These are phyloP conservation scores for Quercus suber DNA, from an alignment of 306 rosid species.

Conservation along the genomic window DNA sequence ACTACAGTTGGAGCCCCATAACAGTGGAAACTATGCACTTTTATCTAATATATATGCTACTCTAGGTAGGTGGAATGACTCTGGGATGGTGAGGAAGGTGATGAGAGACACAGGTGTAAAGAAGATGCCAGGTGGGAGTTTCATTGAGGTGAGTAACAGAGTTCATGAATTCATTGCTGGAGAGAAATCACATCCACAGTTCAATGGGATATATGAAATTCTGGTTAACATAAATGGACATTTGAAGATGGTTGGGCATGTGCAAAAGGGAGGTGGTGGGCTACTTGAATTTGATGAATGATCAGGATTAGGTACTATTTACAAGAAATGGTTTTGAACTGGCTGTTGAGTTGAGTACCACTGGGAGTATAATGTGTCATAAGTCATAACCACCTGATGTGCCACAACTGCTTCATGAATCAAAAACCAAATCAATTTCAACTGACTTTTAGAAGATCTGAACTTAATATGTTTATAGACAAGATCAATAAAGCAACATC, in stretches of 20 bases:
- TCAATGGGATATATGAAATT: constrained; percentile 33
- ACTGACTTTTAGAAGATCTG: background rate
- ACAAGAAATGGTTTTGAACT: background rate
- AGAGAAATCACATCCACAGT: constrained; percentile 39
- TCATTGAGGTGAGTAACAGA: constrained; percentile 53
- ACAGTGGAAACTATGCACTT: constrained; percentile 56
- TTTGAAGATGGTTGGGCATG: constrained; percentile 25
- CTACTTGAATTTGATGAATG: constrained; percentile 24
- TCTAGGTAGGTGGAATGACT: constrained; percentile 61
- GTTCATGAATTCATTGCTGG: constrained; percentile 69
- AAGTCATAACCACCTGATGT: background rate
- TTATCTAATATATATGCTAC: constrained; percentile 58
- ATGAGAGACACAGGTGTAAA: constrained; percentile 53
- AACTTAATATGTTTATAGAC: background rate
- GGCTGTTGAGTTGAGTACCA: no score
- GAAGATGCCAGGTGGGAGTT: constrained; percentile 58
- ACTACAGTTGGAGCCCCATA: constrained; percentile 48
- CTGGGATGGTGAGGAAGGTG: constrained; percentile 54
- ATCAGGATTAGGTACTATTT: background rate
- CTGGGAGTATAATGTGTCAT: background rate
- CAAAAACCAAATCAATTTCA: background rate
- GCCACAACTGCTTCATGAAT: background rate
- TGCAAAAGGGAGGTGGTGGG: constrained; percentile 23
- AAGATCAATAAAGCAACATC: background rate
- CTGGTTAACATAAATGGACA: constrained; percentile 39